Conservation (phyloP, 2,329 filamentous ascomycete species). For the Colletotrichum sp. region DNA sequence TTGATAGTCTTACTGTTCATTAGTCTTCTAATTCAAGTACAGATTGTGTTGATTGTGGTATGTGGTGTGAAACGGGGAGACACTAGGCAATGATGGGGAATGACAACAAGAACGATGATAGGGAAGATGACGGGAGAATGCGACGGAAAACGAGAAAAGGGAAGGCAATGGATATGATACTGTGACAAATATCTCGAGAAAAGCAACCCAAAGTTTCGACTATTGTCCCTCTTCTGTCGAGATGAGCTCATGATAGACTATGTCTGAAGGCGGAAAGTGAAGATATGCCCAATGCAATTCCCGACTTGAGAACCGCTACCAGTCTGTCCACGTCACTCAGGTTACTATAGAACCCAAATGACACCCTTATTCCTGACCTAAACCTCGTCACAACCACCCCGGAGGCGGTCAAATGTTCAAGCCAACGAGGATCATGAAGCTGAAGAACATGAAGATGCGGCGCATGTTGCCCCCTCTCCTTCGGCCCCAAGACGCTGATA, state of each 20-base stretch:
- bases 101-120: fast-evolving
- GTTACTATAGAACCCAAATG: conserved; percentile 31
- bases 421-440: conserved; percentile 26
- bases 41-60: fast-evolving
- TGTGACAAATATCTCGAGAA: fast-evolving
- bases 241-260: not conserved
- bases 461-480: conserved; percentile 22
- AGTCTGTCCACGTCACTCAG: conserved; percentile 25
- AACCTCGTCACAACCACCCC: conserved; percentile 25
- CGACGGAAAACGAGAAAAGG: not conserved
- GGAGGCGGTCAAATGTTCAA: conserved; percentile 19
- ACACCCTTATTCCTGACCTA: conserved; percentile 29
- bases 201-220: fast-evolving
- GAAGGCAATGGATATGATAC: not conserved
- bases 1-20: not conserved
- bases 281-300: not conserved
- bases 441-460: conserved; percentile 34
- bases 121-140: not conserved
- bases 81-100: not conserved
- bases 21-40: fast-evolving
- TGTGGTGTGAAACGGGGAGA: not conserved
- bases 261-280: not conserved
- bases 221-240: not conserved
- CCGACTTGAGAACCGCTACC: not conserved
- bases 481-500: conserved; percentile 26